phyloP scores from a whole-genome alignment of 1,284 basidiomycete genomes.

The Testicularia cyperi region DNA sequence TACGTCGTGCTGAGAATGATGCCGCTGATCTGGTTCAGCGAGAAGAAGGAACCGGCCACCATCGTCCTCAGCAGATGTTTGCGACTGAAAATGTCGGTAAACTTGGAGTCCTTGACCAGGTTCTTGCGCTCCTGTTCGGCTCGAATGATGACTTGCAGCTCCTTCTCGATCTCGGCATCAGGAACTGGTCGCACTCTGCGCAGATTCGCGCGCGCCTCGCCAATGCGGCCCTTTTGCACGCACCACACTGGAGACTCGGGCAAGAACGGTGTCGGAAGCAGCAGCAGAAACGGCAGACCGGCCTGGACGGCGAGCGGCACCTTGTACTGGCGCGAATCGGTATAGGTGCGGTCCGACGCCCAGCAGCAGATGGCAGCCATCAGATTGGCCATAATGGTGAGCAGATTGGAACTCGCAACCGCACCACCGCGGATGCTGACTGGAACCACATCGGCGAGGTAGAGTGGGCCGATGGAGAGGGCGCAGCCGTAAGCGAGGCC shows the following conservation, averaged over 20 bases:
- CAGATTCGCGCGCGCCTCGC: slow-evolving; percentile 31
- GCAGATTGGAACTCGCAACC: slow-evolving; percentile 40
- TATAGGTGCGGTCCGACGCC: slow-evolving; percentile 23
- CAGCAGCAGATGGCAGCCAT: slow-evolving; percentile 42
- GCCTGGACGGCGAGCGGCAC: slow-evolving; percentile 43
- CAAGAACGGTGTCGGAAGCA: slow-evolving; percentile 28
- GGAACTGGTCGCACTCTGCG: slow-evolving; percentile 28
- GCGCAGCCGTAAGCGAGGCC: slow-evolving; percentile 44
- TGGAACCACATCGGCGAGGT: slow-evolving; percentile 44
- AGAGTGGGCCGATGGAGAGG: slow-evolving; percentile 42
- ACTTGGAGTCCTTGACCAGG: slow-evolving; percentile 25
- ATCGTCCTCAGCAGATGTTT: slow-evolving; percentile 40
- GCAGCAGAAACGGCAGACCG: slow-evolving; percentile 28
- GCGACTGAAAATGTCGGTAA: slow-evolving; percentile 43
- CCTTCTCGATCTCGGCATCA: slow-evolving; percentile 36
- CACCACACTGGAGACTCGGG: slow-evolving; percentile 46
- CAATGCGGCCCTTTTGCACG: slow-evolving; percentile 42
- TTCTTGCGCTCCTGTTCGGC: slow-evolving; percentile 41
- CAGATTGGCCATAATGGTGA: slow-evolving; percentile 40
- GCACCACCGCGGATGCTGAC: slow-evolving; percentile 42
- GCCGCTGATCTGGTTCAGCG: slow-evolving; percentile 48
- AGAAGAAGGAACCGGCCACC: slow-evolving; percentile 47
- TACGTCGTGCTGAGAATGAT: slow-evolving; percentile 50
- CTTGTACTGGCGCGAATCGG: slow-evolving; percentile 24
- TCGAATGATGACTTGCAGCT: slow-evolving; percentile 31